phyloP scores from a whole-genome alignment of 2,329 filamentous ascomycete species.

The Alternaria viburni region DNA sequence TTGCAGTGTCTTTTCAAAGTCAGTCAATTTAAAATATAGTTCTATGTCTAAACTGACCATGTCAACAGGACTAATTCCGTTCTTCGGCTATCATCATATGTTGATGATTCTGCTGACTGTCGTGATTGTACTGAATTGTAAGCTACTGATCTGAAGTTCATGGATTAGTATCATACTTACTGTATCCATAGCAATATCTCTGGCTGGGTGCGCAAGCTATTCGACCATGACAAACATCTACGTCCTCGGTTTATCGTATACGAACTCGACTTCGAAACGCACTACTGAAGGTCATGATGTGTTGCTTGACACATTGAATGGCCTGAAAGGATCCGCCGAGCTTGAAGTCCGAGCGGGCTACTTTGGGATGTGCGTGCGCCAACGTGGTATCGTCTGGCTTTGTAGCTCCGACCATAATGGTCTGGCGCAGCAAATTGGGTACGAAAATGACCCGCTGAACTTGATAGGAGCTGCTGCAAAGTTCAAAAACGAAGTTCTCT shows the following conservation, averaged over 20 bases:
- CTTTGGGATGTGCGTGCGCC: slow-evolving; percentile 92
- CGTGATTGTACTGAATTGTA: background rate
- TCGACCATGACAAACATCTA: background rate
- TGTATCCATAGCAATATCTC: background rate
- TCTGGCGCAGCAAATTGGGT: background rate
- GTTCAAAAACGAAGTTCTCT: background rate
- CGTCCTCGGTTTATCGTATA: background rate
- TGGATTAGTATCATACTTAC: background rate
- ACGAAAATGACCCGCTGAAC: background rate
- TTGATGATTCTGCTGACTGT: background rate
- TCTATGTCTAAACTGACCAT: background rate
- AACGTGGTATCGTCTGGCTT: slow-evolving; percentile 83
- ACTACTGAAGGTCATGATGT: background rate
- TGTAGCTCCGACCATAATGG: slow-evolving; percentile 92
- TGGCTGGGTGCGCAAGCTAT: background rate
- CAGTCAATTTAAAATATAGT: background rate
- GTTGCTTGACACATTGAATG: slow-evolving; percentile 61
- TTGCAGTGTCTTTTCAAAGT: background rate
- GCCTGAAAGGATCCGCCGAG: slow-evolving; percentile 79
- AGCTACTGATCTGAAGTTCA: background rate
- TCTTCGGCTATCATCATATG: background rate
- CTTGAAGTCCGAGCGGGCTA: slow-evolving; percentile 90
- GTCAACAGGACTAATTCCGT: background rate
- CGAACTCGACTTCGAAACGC: background rate
- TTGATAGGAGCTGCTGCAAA: background rate